phyloP scores from a whole-genome alignment of 108 stramenopile species.

The Cylindrotheca fusiformis region DNA sequence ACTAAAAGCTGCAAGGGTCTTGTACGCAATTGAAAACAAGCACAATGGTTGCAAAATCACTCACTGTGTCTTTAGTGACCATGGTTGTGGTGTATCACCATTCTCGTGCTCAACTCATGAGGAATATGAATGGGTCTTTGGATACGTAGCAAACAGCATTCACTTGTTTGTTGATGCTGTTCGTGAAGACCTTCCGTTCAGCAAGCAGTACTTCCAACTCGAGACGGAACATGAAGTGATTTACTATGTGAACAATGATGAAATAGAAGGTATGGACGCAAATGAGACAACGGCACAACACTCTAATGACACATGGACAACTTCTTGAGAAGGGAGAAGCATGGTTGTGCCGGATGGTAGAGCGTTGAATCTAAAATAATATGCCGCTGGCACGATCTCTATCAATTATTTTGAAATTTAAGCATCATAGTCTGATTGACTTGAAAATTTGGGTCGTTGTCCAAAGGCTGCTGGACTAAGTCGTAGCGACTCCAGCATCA shows the following conservation, averaged over 20 bases:
- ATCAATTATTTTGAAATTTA: too few species aligned
- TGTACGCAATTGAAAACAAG: constrained; percentile 19
- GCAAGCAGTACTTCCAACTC: not conserved
- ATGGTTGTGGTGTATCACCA: constrained; percentile 20
- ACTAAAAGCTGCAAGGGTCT: constrained; percentile 7
- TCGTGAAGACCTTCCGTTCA: not conserved
- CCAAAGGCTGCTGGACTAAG: too few species aligned
- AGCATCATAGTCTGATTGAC: too few species aligned
- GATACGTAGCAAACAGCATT: constrained; percentile 16
- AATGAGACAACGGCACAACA: too few species aligned
- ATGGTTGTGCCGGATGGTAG: too few species aligned
- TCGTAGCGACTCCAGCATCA: too few species aligned
- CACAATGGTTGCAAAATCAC: constrained; percentile 2
- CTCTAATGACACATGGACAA: too few species aligned
- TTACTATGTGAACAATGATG: not conserved
- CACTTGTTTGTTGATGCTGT: constrained; percentile 18
- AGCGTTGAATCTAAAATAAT: too few species aligned
- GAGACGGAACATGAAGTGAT: not conserved
- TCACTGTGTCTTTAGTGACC: constrained; percentile 34
- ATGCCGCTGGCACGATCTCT: too few species aligned
- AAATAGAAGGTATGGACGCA: too few species aligned
- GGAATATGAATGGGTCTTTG: constrained; percentile 17
- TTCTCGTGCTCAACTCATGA: constrained; percentile 4
- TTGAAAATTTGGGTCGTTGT: too few species aligned
- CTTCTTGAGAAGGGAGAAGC: too few species aligned